These are phyloP conservation scores for Psilocybe cyanescens DNA, from an alignment of 768 basidiomycete species.

Conservation along the genomic window DNA sequence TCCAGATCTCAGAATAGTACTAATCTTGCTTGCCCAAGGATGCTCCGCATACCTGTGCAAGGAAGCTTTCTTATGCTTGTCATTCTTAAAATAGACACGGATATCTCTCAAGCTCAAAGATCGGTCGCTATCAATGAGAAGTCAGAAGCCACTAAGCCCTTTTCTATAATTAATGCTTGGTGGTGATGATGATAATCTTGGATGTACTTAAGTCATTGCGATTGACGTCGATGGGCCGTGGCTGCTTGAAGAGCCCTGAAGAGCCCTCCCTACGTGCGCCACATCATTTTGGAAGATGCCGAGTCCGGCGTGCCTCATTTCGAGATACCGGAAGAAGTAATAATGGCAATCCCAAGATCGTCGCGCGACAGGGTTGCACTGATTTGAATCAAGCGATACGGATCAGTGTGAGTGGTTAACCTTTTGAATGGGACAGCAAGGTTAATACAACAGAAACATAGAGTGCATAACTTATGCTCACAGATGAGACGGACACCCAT, in stretches of 20 bases:
- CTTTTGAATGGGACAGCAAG: neutral
- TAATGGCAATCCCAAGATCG: neutral
- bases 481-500: neutral
- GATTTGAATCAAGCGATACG: neutral
- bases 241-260: neutral
- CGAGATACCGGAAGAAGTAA: neutral
- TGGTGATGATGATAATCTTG: neutral
- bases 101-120: neutral
- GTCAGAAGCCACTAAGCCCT: neutral
- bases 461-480: neutral
- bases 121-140: slow-evolving; percentile 3
- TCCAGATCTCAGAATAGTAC: neutral
- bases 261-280: neutral
- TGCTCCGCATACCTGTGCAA: slow-evolving; percentile 7
- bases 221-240: neutral
- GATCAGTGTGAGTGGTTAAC: neutral
- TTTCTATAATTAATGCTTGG: neutral
- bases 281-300: neutral
- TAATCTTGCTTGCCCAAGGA: neutral
- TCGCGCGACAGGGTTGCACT: neutral
- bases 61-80: neutral
- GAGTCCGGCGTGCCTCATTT: neutral
- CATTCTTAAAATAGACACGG: neutral
- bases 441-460: neutral
- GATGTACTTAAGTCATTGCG: neutral